These are phyloP conservation scores for Colletotrichum incanum DNA, from an alignment of 2,329 filamentous ascomycete species.

Conservation along the genomic window DNA sequence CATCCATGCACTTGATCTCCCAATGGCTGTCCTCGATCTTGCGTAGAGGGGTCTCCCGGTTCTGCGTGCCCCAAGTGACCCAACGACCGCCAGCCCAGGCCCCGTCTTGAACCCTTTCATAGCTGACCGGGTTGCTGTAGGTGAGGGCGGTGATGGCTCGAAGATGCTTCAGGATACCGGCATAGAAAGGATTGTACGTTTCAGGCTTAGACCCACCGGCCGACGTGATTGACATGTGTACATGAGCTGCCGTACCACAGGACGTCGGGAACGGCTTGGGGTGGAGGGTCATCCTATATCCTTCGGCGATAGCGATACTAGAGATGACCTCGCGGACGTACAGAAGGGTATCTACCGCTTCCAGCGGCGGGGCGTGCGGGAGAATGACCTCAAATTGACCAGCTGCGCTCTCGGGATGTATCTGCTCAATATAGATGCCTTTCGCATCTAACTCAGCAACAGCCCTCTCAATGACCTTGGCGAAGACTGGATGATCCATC, in stretches of 20 bases:
- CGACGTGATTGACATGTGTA: slow-evolving; percentile 77
- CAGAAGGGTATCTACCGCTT: slow-evolving; percentile 80
- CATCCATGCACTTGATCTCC: slow-evolving; percentile 86
- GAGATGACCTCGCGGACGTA: slow-evolving; percentile 80
- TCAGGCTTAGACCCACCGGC: slow-evolving; percentile 55
- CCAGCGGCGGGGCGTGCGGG: slow-evolving; percentile 72
- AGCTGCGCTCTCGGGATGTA: slow-evolving; percentile 81
- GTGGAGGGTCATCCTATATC: slow-evolving; percentile 79
- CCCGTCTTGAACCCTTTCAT: slow-evolving; percentile 78
- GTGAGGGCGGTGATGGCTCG: slow-evolving; percentile 78
- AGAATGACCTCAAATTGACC: slow-evolving; percentile 87
- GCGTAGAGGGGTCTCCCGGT: slow-evolving; percentile 82
- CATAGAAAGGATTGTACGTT: slow-evolving; percentile 78
- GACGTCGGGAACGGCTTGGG: slow-evolving; percentile 75
- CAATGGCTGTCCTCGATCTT: slow-evolving; percentile 78
- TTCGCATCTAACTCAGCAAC: slow-evolving; percentile 71
- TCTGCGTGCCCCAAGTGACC: slow-evolving; percentile 87
- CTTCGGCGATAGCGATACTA: slow-evolving; percentile 73
- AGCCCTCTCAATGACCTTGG: slow-evolving; percentile 77
- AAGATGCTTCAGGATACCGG: slow-evolving; percentile 78
- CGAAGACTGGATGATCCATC: slow-evolving; percentile 71
- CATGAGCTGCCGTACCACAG: slow-evolving; percentile 78
- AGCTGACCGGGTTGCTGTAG: slow-evolving; percentile 76
- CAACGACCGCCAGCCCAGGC: slow-evolving; percentile 84
- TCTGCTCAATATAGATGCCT: slow-evolving; percentile 78